Percentiles rank a stretch among this genome's conserved stretches.
Evolutionary conservation across 179 eudicot species (phyloP).

Genomic region (Silene noctiflora): DNA sequence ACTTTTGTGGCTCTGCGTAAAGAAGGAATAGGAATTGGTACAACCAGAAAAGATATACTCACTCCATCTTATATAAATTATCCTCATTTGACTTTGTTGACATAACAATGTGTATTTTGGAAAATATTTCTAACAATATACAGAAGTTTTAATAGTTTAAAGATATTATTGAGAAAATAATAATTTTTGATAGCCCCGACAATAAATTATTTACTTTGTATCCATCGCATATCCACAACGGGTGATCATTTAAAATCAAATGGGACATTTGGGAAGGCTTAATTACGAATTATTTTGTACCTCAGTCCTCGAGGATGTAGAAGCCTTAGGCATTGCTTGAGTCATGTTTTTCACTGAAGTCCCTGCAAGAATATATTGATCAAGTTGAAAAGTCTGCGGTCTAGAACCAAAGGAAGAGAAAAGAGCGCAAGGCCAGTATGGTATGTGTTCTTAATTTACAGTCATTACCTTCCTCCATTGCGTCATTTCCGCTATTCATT

Average conservation of each 20-base stretch:
- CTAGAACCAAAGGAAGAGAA: not conserved
- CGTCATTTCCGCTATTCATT: not conserved
- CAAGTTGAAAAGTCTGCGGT: not conserved
- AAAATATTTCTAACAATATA: no score
- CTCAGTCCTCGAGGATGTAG: not conserved
- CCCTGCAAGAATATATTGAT: not conserved
- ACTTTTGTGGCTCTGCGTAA: not conserved
- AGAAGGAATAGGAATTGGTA: not conserved
- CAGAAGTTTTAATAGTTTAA: no score
- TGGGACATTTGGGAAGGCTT: no score
- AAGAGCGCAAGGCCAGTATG: not conserved
- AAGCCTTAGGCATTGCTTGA: not conserved
- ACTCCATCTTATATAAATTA: no score
- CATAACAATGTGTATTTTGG: no score
- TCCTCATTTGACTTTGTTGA: not conserved
- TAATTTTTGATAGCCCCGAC: no score
- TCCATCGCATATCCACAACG: no score
- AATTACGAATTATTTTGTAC: no score
- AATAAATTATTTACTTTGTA: no score
- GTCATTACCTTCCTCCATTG: not conserved
- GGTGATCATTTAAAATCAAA: no score
- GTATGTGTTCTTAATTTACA: not conserved
- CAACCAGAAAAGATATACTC: no score
- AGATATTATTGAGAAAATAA: no score
- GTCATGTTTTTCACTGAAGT: not conserved